These are phyloP conservation scores for Boletus speciosus DNA, from an alignment of 768 basidiomycete genomes.

Conservation along the genomic window DNA sequence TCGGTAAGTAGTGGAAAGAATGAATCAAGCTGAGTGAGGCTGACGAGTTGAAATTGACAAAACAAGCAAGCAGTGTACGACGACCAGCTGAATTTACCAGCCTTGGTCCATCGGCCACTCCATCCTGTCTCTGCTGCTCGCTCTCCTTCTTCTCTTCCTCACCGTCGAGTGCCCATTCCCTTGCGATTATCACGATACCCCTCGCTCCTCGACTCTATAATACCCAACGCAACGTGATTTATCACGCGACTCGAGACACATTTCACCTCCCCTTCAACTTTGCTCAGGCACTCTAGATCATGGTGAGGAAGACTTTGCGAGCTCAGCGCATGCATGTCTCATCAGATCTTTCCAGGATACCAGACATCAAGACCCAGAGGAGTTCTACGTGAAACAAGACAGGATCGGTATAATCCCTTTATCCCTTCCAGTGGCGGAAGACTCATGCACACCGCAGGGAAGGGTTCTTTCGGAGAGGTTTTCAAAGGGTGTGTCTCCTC, in stretches of 20 bases:
- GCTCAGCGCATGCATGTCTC: slow-evolving; percentile 4
- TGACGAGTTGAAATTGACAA: slow-evolving; percentile 31
- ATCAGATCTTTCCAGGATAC: slow-evolving; percentile 46
- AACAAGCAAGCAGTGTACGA: slow-evolving; percentile 20
- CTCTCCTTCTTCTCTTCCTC: slow-evolving; percentile 5
- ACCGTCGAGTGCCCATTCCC: slow-evolving; percentile 2
- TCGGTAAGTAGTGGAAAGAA: background rate
- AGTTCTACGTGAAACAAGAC: slow-evolving; percentile 95
- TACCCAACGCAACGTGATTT: background rate
- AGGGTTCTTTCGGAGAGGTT: slow-evolving; percentile 99
- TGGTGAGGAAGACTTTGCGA: slow-evolving; percentile 16
- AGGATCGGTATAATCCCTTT: slow-evolving; percentile 70
- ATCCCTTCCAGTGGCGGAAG: slow-evolving; percentile 10
- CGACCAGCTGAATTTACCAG: slow-evolving; percentile 3
- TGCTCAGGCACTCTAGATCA: slow-evolving; percentile 3
- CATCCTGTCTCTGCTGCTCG: background rate
- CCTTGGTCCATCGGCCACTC: slow-evolving; percentile 12
- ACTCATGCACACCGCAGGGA: slow-evolving; percentile 52
- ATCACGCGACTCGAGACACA: slow-evolving; percentile 13
- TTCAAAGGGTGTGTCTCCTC: slow-evolving; percentile 78
- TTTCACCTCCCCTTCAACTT: background rate
- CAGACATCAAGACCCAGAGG: slow-evolving; percentile 86
- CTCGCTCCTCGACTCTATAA: background rate
- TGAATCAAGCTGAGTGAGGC: slow-evolving; percentile 11
- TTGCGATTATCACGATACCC: slow-evolving; percentile 8